Evolutionary conservation across 257 asterid genomes (phyloP).

Genomic region (Prunella vulgaris): DNA sequence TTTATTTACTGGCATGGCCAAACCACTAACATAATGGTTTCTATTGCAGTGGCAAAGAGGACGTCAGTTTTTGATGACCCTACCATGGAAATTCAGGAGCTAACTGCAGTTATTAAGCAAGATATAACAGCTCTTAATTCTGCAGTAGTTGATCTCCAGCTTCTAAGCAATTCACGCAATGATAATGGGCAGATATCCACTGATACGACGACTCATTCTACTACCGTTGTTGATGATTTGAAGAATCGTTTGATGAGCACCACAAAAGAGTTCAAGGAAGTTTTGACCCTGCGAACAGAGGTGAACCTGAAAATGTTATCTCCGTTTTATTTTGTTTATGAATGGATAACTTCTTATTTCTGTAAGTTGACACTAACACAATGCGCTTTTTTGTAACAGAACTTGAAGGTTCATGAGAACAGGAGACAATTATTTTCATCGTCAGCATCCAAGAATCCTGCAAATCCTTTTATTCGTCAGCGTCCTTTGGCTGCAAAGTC

Average conservation of each 20-base stretch:
- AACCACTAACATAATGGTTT: constrained; percentile 13
- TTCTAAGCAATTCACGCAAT: constrained; percentile 45
- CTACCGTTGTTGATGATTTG: constrained; percentile 74
- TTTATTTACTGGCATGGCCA: not conserved
- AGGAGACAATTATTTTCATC: constrained; percentile 70
- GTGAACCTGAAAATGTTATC: constrained; percentile 31
- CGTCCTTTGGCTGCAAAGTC: constrained; percentile 59
- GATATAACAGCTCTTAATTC: constrained; percentile 75
- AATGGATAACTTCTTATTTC: not conserved
- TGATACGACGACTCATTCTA: constrained; percentile 57
- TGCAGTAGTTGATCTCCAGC: constrained; percentile 70
- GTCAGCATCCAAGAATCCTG: constrained; percentile 48
- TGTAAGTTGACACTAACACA: not conserved
- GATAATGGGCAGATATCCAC: constrained; percentile 44
- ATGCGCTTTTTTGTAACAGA: constrained; percentile 33
- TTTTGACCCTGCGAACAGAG: constrained; percentile 76
- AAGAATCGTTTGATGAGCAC: constrained; percentile 69
- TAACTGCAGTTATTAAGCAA: constrained; percentile 76
- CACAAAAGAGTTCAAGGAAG: constrained; percentile 79
- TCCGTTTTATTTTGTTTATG: constrained; percentile 14
- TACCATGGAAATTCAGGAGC: constrained; percentile 79
- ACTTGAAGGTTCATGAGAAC: constrained; percentile 74
- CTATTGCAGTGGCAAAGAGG: constrained; percentile 77
- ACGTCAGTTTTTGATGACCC: constrained; percentile 86
- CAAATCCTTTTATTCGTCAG: constrained; percentile 76